Conservation (phyloP, 441 rosid genomes). For the Syzygium syzygioides region DNA sequence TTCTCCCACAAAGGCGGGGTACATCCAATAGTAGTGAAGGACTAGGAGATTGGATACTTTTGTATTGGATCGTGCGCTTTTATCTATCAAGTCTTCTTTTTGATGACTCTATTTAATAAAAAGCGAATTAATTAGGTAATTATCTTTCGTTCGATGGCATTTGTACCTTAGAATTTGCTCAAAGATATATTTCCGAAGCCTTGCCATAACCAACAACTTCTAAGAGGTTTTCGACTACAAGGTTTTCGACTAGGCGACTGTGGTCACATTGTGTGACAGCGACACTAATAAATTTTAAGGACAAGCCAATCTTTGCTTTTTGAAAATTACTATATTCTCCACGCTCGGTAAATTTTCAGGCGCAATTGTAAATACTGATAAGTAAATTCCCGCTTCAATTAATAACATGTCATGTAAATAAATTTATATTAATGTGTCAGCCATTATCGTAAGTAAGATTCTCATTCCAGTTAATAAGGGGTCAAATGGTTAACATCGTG, state of each 20-base stretch:
- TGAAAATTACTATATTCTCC: neutral
- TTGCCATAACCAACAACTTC: no score
- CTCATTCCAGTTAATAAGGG: neutral
- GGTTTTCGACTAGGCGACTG: fast-evolving
- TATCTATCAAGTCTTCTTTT: neutral
- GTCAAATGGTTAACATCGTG: neutral
- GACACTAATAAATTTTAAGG: neutral
- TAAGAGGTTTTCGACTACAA: neutral
- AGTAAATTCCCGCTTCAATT: neutral
- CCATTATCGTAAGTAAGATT: neutral
- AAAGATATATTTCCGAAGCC: no score
- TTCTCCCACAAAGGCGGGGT: neutral
- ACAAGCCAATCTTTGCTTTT: neutral
- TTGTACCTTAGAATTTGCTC: no score
- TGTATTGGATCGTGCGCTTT: fast-evolving
- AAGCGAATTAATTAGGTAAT: neutral
- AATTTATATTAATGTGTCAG: neutral
- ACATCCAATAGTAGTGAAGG: no score
- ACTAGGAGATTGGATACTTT: neutral
- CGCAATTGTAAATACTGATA: neutral
- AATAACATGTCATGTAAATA: neutral
- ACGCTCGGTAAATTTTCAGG: neutral
- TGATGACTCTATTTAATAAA: neutral
- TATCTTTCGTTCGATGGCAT: no score
- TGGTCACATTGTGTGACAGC: neutral